Conservation (phyloP, 352 stramenopile genomes). For the Blastocystis sp. region DNA sequence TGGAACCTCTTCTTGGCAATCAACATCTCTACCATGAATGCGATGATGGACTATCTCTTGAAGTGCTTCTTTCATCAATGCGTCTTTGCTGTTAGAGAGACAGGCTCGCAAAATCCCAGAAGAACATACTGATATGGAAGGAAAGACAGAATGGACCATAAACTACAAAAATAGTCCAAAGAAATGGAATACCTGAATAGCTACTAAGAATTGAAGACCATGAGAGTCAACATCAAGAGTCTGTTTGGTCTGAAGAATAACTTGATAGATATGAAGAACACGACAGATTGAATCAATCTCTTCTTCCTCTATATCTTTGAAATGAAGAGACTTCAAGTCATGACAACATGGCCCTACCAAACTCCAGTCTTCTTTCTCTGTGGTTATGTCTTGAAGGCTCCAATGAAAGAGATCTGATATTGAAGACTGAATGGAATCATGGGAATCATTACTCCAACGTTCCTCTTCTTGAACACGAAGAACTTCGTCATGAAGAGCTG, state of each 20-base stretch:
- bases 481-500: neutral
- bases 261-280: neutral
- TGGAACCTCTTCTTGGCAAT: neutral
- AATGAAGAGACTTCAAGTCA: neutral
- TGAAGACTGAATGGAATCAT: neutral
- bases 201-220: neutral
- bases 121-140: neutral
- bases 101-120: conserved; percentile 5
- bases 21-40: neutral
- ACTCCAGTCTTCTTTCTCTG: neutral
- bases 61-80: conserved; percentile 12
- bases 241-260: neutral
- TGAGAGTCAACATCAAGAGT: neutral
- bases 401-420: neutral
- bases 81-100: conserved; percentile 43
- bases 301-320: neutral
- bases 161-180: neutral
- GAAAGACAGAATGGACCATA: neutral
- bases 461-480: neutral
- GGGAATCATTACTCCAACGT: neutral
- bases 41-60: neutral
- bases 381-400: neutral
- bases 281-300: neutral
- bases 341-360: neutral
- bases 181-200: neutral